Evolutionary conservation across 2,329 filamentous ascomycete genomes (phyloP).

Genomic region (Aureobasidium subglaciale): DNA sequence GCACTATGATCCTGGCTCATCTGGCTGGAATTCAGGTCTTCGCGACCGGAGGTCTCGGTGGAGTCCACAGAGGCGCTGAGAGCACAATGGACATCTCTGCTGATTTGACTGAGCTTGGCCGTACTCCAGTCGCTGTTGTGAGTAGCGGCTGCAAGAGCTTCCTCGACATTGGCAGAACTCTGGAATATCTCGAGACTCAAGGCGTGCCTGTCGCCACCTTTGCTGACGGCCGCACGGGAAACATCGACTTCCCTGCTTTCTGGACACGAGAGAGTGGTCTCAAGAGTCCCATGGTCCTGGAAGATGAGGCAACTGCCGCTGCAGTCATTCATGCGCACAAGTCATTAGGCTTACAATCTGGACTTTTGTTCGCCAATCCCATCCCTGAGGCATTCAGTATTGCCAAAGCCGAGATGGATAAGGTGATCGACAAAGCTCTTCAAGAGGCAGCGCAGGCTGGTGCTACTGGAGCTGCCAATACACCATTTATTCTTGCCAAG

Average conservation of each 20-base stretch:
- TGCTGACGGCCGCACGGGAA: slow-evolving; percentile 65
- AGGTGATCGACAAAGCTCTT: slow-evolving; percentile 61
- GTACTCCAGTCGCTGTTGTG: slow-evolving; percentile 81
- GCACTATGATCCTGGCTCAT: slow-evolving; percentile 83
- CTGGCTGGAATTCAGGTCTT: slow-evolving; percentile 87
- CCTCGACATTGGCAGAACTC: slow-evolving; percentile 79
- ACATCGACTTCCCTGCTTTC: slow-evolving; percentile 85
- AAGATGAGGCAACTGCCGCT: slow-evolving; percentile 74
- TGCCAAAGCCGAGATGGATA: slow-evolving; percentile 62
- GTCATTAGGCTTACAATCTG: slow-evolving; percentile 64
- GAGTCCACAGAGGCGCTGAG: slow-evolving; percentile 85
- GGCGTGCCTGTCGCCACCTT: slow-evolving; percentile 84
- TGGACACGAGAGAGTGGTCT: slow-evolving; percentile 83
- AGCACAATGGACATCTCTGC: slow-evolving; percentile 88
- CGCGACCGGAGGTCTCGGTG: slow-evolving; percentile 88
- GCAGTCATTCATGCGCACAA: slow-evolving; percentile 80
- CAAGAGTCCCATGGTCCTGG: slow-evolving; percentile 67
- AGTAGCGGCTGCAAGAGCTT: slow-evolving; percentile 94
- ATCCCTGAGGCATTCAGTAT: slow-evolving; percentile 67
- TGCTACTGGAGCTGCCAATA: slow-evolving; percentile 68
- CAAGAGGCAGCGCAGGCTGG: slow-evolving; percentile 58
- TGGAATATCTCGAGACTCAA: slow-evolving; percentile 70
- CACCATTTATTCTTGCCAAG: slow-evolving; percentile 71
- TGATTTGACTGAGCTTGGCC: slow-evolving; percentile 86
- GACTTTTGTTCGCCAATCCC: slow-evolving; percentile 82